phyloP scores from a whole-genome alignment of 2,329 filamentous ascomycete genomes.

The Colletotrichum abscissum region DNA sequence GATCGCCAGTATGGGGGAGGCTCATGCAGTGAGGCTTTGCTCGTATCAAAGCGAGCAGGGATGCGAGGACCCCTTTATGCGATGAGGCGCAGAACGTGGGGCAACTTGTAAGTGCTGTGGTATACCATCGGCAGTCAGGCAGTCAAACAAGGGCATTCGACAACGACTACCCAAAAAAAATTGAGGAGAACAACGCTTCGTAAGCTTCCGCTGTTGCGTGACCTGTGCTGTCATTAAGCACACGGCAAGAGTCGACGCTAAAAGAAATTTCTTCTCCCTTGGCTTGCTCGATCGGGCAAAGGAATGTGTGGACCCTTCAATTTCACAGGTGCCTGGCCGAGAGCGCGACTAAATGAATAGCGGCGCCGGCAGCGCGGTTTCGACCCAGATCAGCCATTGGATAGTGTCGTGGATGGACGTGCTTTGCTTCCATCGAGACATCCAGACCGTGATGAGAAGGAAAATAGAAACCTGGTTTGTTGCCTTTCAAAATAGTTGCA shows the following conservation, averaged over 20 bases:
- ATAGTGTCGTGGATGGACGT: background rate
- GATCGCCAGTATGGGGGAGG: constrained; percentile 21
- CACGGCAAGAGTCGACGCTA: background rate
- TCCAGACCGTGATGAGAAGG: background rate
- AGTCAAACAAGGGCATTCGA: background rate
- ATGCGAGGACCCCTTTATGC: constrained; percentile 32
- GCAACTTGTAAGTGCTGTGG: background rate
- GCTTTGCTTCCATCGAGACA: background rate
- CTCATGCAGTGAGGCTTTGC: constrained; percentile 30
- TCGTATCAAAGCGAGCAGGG: constrained; percentile 25
- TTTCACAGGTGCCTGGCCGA: constrained; percentile 10
- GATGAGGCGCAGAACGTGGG: constrained; percentile 29
- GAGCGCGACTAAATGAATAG: background rate
- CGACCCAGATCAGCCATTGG: background rate
- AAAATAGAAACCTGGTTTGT: background rate
- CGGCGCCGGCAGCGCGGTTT: constrained; percentile 4
- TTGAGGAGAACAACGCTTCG: background rate
- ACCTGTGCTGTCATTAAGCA: background rate
- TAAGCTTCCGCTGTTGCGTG: background rate
- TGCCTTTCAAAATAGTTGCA: background rate
- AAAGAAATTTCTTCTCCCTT: background rate
- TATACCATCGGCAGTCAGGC: constrained; percentile 2
- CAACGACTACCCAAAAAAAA: background rate
- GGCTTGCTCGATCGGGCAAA: background rate
- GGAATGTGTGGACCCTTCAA: constrained; percentile 17